Evolutionary conservation across 2,329 filamentous ascomycete species (phyloP).

Genomic region (Curvularia sp.): DNA sequence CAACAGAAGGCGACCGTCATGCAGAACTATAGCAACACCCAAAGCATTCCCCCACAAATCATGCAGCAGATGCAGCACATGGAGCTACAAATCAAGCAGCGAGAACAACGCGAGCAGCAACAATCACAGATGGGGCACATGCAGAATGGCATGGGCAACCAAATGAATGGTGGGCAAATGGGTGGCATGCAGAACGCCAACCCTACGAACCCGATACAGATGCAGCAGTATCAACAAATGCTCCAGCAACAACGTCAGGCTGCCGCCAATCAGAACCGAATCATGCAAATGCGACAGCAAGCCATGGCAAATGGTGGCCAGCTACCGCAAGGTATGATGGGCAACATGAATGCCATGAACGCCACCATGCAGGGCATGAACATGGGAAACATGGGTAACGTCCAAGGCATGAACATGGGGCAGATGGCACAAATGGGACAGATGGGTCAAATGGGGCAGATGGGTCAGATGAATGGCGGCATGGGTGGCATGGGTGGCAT

Average conservation of each 20-base stretch:
- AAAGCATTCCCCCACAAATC: conserved; percentile 37
- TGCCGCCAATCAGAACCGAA: conserved; percentile 44
- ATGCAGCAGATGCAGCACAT: conserved; percentile 40
- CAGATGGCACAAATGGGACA: conserved; percentile 11
- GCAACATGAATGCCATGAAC: conserved; percentile 22
- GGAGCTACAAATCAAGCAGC: conserved; percentile 36
- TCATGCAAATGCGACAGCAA: conserved; percentile 44
- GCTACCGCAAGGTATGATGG: conserved; percentile 42
- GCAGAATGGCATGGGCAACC: conserved; percentile 23
- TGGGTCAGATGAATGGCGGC: conserved; percentile 22
- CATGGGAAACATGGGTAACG: conserved; percentile 33
- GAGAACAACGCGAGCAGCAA: conserved; percentile 32
- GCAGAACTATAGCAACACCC: conserved; percentile 26
- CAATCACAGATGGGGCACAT: conserved; percentile 31
- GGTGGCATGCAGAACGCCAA: conserved; percentile 28
- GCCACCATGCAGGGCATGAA: conserved; percentile 39
- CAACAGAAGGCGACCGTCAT: conserved; percentile 36
- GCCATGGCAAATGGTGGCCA: conserved; percentile 41
- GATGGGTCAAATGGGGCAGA: conserved; percentile 19
- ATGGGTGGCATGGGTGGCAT: conserved; percentile 28
- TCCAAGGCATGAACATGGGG: conserved; percentile 24
- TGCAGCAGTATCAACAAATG: conserved; percentile 46
- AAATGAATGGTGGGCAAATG: conserved; percentile 38
- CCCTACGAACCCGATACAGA: conserved; percentile 37
- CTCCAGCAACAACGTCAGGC: conserved; percentile 46